Evolutionary conservation across 2,329 filamentous ascomycete species (phyloP).

Genomic region (Pyrenophora seminiperda): DNA sequence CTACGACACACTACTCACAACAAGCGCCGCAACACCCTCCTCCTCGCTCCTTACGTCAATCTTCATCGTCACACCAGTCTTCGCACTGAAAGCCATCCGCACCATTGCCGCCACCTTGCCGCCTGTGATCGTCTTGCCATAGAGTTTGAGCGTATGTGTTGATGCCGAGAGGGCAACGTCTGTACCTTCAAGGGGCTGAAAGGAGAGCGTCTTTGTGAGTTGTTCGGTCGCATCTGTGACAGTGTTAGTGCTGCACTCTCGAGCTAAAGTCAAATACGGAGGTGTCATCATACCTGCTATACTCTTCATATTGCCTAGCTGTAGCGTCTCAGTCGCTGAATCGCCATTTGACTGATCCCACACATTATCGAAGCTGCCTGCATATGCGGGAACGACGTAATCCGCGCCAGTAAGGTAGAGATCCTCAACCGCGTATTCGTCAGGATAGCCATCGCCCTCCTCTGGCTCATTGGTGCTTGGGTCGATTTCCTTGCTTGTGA

Average conservation of each 20-base stretch:
- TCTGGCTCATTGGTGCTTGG: conserved; percentile 92
- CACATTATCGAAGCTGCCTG: conserved; percentile 91
- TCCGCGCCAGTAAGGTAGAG: conserved; percentile 90
- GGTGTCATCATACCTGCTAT: conserved; percentile 75
- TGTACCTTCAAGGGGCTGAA: conserved; percentile 92
- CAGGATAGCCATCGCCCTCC: conserved; percentile 82
- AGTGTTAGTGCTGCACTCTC: conserved; percentile 20
- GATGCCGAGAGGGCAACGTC: conserved; percentile 87
- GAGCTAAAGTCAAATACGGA: neutral
- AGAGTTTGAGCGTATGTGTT: conserved; percentile 92
- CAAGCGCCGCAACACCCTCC: conserved; percentile 81
- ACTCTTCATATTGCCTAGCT: conserved; percentile 85
- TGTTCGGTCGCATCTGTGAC: conserved; percentile 84
- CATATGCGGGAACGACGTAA: conserved; percentile 91
- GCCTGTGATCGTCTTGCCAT: conserved; percentile 91
- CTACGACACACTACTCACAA: conserved; percentile 83
- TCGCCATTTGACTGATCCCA: conserved; percentile 95
- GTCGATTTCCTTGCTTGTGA: conserved; percentile 97
- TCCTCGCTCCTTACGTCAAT: conserved; percentile 91
- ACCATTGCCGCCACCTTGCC: conserved; percentile 86
- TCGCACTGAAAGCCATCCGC: conserved; percentile 91
- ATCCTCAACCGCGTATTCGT: conserved; percentile 96
- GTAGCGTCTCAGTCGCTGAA: conserved; percentile 88
- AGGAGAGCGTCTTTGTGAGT: conserved; percentile 80
- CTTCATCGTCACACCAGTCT: conserved; percentile 94